These are phyloP conservation scores for Coemansia sp. DNA, from an alignment of 192 early-diverging fungal genomes.

Conservation along the genomic window DNA sequence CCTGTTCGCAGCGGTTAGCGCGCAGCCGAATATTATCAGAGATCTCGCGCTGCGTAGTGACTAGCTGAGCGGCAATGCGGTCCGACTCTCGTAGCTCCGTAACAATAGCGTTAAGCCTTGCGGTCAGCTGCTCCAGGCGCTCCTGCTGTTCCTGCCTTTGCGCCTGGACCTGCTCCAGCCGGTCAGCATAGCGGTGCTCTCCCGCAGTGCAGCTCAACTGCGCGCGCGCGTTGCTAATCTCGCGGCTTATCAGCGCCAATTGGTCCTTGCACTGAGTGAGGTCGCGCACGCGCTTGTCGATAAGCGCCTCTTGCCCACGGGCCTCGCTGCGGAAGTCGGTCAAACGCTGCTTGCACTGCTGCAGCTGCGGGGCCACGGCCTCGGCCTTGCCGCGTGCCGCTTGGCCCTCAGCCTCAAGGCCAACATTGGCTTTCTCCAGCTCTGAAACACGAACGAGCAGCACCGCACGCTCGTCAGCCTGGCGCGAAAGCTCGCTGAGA, in stretches of 20 bases:
- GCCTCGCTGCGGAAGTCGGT: constrained; percentile 32
- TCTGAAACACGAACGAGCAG: constrained; percentile 25
- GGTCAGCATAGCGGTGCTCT: constrained; percentile 24
- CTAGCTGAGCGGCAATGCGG: constrained; percentile 42
- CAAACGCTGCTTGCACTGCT: constrained; percentile 19
- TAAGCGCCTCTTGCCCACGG: constrained; percentile 15
- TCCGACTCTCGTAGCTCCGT: constrained; percentile 53
- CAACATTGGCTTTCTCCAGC: constrained; percentile 12
- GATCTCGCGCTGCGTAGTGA: constrained; percentile 39
- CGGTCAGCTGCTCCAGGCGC: constrained; percentile 26
- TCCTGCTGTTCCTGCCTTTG: constrained; percentile 42
- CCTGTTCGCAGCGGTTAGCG: constrained; percentile 37
- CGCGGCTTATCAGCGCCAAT: constrained; percentile 27
- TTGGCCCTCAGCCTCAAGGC: constrained; percentile 7
- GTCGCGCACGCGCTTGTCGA: constrained; percentile 35
- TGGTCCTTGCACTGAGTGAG: constrained; percentile 37
- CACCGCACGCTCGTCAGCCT: constrained; percentile 27
- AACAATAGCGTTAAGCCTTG: constrained; percentile 45
- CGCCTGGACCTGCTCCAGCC: constrained; percentile 31
- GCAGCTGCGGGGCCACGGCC: constrained; percentile 23
- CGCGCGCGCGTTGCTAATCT: constrained; percentile 28
- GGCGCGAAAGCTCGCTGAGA: constrained; percentile 28
- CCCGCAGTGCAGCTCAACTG: constrained; percentile 22
- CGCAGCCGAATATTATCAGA: constrained; percentile 42
- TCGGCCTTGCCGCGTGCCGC: constrained; percentile 22